Evolutionary conservation across 2,329 filamentous ascomycete genomes (phyloP).

Genomic region (Fusarium algeriense): DNA sequence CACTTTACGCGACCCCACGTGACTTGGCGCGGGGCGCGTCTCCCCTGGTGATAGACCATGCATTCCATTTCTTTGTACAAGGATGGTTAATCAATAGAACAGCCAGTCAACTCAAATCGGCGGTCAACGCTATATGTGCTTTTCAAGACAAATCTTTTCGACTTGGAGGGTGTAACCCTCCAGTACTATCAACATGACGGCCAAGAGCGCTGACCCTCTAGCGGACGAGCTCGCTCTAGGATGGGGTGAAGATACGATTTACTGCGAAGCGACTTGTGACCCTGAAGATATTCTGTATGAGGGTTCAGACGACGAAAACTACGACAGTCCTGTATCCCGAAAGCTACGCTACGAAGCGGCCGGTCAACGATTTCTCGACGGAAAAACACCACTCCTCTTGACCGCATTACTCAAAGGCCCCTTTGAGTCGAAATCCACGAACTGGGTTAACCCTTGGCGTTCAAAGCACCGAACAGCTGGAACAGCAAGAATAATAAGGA

Average conservation of each 20-base stretch:
- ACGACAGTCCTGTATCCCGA: constrained; percentile 60
- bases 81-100: constrained; percentile 10
- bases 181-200: constrained; percentile 31
- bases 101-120: not conserved
- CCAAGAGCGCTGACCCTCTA: constrained; percentile 15
- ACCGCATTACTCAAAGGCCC: constrained; percentile 73
- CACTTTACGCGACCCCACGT: constrained; percentile 56
- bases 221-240: constrained; percentile 29
- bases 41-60: constrained; percentile 35
- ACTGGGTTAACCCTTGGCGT: constrained; percentile 53
- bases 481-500: constrained; percentile 16
- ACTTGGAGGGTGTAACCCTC: constrained; percentile 28
- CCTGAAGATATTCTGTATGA: constrained; percentile 64
- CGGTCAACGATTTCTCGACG: constrained; percentile 69
- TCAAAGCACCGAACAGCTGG: constrained; percentile 45
- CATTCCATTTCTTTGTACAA: constrained; percentile 30
- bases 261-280: constrained; percentile 59
- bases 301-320: constrained; percentile 70
- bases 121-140: constrained; percentile 3
- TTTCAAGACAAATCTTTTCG: constrained; percentile 7
- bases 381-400: constrained; percentile 66
- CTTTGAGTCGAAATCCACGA: constrained; percentile 57
- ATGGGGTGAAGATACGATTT: constrained; percentile 54
- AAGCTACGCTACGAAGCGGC: constrained; percentile 69
- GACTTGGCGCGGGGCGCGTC: constrained; percentile 49